Evolutionary conservation across 1,284 basidiomycete genomes (phyloP), one percentile per base, ranked within the genome.

Genomic region (Boletus coffeatus): DNA sequence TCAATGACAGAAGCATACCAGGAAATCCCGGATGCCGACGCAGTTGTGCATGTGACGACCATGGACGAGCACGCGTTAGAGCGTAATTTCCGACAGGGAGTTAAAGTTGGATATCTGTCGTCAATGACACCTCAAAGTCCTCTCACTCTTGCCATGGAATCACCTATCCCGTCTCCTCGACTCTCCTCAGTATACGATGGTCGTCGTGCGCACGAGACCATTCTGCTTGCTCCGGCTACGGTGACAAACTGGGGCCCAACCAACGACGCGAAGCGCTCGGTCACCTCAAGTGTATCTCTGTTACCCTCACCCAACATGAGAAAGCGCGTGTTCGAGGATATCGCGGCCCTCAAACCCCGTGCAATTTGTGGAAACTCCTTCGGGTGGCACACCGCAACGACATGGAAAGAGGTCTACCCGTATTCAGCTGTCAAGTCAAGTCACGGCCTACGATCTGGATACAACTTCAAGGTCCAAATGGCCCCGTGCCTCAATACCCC

Each of bases 91-190:
- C 56, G 3, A 13, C 55, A 64, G 46, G 58, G 25, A 18, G 29
- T 25, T 53, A 81, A 86, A 65, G 71, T 88, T 25, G 84, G 85
- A 67, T 90, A 80, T 68, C 70, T 78, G 11, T 92, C 87, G 85
- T 87, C 88, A 5, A 77, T 86, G 18, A 84, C 86, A 5, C 89
- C 89, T 13, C 74, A 71, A 2, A 87, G 87, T 5, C 88, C 88
- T 32, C 77, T 74, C 21, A 81, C 81, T 67, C 75, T 75, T 61
- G 73, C 77, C 48, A 68, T 72, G 36, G 70, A 75, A 48, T 79
- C 78, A 10, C 71, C 74, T 9, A 63, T 73, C 18, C 74, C 77
- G 2, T 78, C 76, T 73, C 72, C 73, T 67, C 76, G 70, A 55
- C 71, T 79, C 36, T 60, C 71, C 77, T 57, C 85, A 7, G 74